Evolutionary conservation across 2,329 filamentous ascomycete species (phyloP), one percentile per base, ranked within the genome.

Genomic region (Calonectria hawksworthii): DNA sequence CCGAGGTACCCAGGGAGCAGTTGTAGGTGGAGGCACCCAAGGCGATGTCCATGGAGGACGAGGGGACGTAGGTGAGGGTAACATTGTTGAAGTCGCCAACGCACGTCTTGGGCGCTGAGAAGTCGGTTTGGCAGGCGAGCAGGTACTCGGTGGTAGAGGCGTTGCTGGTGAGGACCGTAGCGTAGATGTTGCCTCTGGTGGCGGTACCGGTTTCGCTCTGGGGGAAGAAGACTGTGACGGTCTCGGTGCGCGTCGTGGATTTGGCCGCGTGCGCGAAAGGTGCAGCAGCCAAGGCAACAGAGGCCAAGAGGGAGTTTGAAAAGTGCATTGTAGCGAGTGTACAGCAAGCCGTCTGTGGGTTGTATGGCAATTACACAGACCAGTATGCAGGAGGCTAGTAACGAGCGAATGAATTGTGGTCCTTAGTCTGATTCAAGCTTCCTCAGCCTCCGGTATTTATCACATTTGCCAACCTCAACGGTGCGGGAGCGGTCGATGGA

Each of bases 71-170:
- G 1, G 80, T 81, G 26, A 78, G 71, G 0, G 80, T 81, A 0
- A 81, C 65, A 0, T 75, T 77, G 0, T 67, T 76, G 11, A 78
- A 81, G 18, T 80, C 75, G 3, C 78, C 78, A 7, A 71, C 72
- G 72, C 80, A 81, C 0, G 69, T 75, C 1, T 81, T 75, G 3
- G 79, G 64, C 1, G 64, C 50, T 18, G 41, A 51, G 8, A 81
- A 77, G 32, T 69, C 67, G 26, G 79, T 78, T 16, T 79, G 74
- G 1, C 80, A 81, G 2, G 79, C 80, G 2, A 81, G 72, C 3
- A 81, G 71, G 44, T 81, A 81, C 54, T 81, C 68, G 0, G 80
- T 81, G 9, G 66, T 75, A 30, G 77, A 76, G 1, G 59, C 70
- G 5, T 69, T 67, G 54, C 74, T 72, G 6, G 76, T 78, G 30